These are phyloP conservation scores for Rhinocladiella similis DNA, from an alignment of 2,329 filamentous ascomycete species.

Conservation along the genomic window DNA sequence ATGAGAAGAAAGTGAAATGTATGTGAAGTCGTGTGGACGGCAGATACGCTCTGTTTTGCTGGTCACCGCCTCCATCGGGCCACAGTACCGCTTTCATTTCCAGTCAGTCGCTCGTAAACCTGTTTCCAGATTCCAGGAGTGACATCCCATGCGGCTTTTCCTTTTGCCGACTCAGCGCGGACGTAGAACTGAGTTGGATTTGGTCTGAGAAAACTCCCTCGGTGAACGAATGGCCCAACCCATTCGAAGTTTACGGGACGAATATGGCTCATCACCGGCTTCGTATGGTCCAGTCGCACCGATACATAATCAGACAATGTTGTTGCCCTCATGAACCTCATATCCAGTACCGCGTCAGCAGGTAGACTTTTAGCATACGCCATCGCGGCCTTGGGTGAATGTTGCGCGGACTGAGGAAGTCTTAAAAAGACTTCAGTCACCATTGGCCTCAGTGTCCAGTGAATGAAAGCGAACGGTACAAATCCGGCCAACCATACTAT, in stretches of 20 bases:
- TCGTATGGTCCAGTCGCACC: conserved; percentile 45
- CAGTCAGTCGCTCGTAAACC: conserved; percentile 42
- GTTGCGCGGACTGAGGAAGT: conserved; percentile 65
- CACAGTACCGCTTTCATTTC: conserved; percentile 12
- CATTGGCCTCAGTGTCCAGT: conserved; percentile 67
- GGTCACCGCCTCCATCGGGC: conserved; percentile 25
- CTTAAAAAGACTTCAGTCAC: conserved; percentile 71
- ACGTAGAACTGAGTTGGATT: conserved; percentile 43
- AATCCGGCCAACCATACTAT: conserved; percentile 47
- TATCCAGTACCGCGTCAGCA: conserved; percentile 42
- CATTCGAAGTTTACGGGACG: conserved; percentile 43
- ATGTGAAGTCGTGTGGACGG: not conserved
- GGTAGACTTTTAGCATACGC: conserved; percentile 47
- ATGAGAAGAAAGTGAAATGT: conserved; percentile 9
- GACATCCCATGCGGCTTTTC: conserved; percentile 38
- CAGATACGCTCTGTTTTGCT: not conserved
- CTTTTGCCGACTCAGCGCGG: conserved; percentile 34
- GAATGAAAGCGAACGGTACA: conserved; percentile 65
- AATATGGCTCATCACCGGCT: conserved; percentile 35
- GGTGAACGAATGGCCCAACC: conserved; percentile 37
- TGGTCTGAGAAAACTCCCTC: conserved; percentile 40
- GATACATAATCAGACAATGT: conserved; percentile 43
- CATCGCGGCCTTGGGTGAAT: conserved; percentile 52
- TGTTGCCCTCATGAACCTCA: conserved; percentile 48
- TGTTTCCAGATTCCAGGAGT: conserved; percentile 45